Evolutionary conservation across 2,329 filamentous ascomycete species (phyloP), one percentile per base, ranked within the genome.

Genomic region (Gliomastix tumulicola): DNA sequence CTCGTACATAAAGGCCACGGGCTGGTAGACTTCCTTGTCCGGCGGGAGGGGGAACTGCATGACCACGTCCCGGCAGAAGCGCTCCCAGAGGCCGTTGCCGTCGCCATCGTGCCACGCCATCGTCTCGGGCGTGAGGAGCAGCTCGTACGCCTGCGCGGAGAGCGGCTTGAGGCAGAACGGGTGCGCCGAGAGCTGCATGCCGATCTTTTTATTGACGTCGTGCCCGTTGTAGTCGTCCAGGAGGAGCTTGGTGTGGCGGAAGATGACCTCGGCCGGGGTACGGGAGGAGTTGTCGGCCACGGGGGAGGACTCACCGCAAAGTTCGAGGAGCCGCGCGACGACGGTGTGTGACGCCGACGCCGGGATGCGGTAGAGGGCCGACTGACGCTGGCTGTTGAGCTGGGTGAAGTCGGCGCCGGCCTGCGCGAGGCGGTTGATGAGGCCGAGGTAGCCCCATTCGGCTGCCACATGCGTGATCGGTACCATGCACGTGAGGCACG

Each of bases 361-460:
- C 22, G 37, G 41, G 19, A 44, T 17, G 23, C 38, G 30, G 23
- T 44, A 39, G 15, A 44, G 30, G 6, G 34, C 27, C 5, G 28
- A 16, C 9, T 17, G 30, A 3, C 39, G 37, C 12, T 40, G 11
- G 7, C 16, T 10, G 17, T 33, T 32, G 8, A 28, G 17, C 21
- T 30, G n/a, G 12, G 18, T 22, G 16, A 39, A 35, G 25, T 41
- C 32, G 27, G 30, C 39, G 5, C 39, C 39, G 17, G 41, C 13
- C 6, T 15, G 21, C 13, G 19, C 30, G 16, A 36, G 36, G 11
- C 30, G 13, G 21, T 32, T 19, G 30, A 43, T 37, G 20, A 43
- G 17, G 10, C 30, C 17, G 16, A 33, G 21, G 18, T 38, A 30
- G 9, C 38, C 38, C 41, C 41, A 43, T 9, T 16, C 15, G 8